phyloP scores from a whole-genome alignment of 306 rosid species.

The Medicago ruthenica region DNA sequence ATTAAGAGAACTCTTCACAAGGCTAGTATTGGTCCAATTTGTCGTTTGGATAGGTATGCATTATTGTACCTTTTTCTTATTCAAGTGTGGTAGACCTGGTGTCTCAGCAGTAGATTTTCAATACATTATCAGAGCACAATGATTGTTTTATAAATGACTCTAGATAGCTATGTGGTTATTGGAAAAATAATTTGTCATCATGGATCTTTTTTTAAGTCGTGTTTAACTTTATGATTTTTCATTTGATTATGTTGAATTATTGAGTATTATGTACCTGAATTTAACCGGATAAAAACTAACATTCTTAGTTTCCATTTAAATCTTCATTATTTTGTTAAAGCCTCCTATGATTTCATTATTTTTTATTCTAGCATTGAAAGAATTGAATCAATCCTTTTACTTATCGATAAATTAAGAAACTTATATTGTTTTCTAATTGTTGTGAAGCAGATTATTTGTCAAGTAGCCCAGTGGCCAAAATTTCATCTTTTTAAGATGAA shows the following conservation, averaged over 20 bases:
- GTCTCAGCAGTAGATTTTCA: neutral
- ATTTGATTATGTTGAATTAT: constrained; percentile 9
- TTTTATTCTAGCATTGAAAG: neutral
- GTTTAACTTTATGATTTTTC: neutral
- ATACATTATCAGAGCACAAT: neutral
- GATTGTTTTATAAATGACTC: neutral
- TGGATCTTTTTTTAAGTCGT: neutral
- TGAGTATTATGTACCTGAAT: constrained; percentile 2
- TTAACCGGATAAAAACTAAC: neutral
- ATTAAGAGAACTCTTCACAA: constrained; percentile 72
- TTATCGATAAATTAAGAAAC: neutral
- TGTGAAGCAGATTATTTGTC: neutral
- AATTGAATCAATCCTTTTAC: neutral
- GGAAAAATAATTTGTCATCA: neutral
- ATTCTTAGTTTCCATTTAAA: neutral
- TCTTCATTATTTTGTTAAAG: neutral
- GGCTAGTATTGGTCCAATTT: constrained; percentile 64
- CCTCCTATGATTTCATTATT: neutral
- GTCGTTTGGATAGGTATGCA: constrained; percentile 84
- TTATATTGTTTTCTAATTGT: neutral
- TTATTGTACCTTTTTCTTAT: constrained; percentile 13
- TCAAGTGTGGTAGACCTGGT: constrained; percentile 10
- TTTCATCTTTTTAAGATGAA: too few species aligned
- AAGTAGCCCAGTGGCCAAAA: too few species aligned
- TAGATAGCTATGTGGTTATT: constrained; percentile 13